Percentiles rank a stretch among this genome's conserved stretches.
phyloP scores from a whole-genome alignment of 371 early-diverging fungal genomes.

The Apophysomyces elegans region DNA sequence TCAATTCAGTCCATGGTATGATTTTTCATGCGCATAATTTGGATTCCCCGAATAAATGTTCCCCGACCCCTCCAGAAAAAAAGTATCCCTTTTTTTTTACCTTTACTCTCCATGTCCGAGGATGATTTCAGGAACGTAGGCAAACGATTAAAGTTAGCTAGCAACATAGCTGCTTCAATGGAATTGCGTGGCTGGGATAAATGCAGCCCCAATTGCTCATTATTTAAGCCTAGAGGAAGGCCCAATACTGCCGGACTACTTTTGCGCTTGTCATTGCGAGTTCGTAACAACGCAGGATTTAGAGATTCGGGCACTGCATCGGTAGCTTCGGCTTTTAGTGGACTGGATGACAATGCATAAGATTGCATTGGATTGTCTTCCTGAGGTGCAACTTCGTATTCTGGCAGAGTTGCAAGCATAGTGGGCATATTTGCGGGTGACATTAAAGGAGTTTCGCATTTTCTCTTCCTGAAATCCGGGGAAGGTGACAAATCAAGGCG shows the following conservation, averaged over 20 bases:
- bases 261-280: slow-evolving; percentile 38
- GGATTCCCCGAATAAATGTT: neutral
- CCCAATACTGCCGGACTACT: slow-evolving; percentile 54
- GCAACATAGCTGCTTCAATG: slow-evolving; percentile 53
- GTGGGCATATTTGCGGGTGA: slow-evolving; percentile 5
- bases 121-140: slow-evolving; percentile 19
- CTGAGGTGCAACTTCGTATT: neutral
- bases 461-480: slow-evolving; percentile 6
- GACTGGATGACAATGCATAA: slow-evolving; percentile 18
- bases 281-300: slow-evolving; percentile 17
- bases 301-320: slow-evolving; percentile 5
- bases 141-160: slow-evolving; percentile 46
- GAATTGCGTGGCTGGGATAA: slow-evolving; percentile 50
- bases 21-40: slow-evolving; percentile 46
- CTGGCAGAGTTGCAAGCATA: neutral
- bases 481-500: slow-evolving; percentile 13
- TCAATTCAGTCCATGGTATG: neutral
- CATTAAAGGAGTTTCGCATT: slow-evolving; percentile 4
- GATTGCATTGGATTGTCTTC: slow-evolving; percentile 1
- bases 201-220: slow-evolving; percentile 38
- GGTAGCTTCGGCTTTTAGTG: neutral
- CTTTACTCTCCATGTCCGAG: neutral
- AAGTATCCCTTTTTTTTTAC: neutral
- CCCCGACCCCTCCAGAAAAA: neutral
- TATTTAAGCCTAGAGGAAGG: slow-evolving; percentile 37